Base-by-base conservation (phyloP, 371 early-diverging fungal genomes). In the Chytridium lagenaria region DNA sequence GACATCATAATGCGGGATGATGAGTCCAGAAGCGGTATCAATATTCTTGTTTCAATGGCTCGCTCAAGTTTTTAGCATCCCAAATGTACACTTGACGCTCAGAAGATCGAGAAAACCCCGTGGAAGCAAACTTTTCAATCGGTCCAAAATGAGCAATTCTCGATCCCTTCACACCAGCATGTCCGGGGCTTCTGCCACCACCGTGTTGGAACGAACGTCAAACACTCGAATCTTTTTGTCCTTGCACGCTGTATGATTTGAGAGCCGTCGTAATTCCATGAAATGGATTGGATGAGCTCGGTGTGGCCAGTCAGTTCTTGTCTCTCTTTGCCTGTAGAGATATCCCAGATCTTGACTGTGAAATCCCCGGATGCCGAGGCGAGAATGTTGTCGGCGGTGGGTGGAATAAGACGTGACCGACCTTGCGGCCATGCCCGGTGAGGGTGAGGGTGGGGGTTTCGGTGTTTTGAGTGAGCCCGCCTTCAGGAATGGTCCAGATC, bases 321-420 rank as follows among this genome's bases (percentile, higher is more conserved):
- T 76, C 83, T 87, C 73, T 97, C 98, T 50, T 82, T 82, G 67
- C 95, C 95, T 75, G 90, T 94, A 73, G 95, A 89, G 63, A 99
- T 92, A 84, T 99, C 99, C 95, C 99, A 97, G 70, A 99, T 86
- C 68, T 81, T 81, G 75, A 81, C 77, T 33, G 80, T 78, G 71
- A 93, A 80, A 82, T 98, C 99, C 2, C 95, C 93, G 70, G 94
- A 92, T 38, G 97, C 88, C 1, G 94, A 92, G 22, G 95, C 91
- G 65, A 98, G 85, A 10, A 98, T 92, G 77, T 96, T 94, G 51
- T 95, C 95, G 15, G 99, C 99, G 1, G 90, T 89, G 36, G 98
- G 81, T 99, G 95, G 89, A 97, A 99, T 57, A 92, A 83, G 38
- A 98, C 98, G 80, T 97, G 96, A 28, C 97, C 98, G 49, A 98